Evolutionary conservation across 192 early-diverging fungal species (phyloP).

Genomic region (Backusella morwellensis): DNA sequence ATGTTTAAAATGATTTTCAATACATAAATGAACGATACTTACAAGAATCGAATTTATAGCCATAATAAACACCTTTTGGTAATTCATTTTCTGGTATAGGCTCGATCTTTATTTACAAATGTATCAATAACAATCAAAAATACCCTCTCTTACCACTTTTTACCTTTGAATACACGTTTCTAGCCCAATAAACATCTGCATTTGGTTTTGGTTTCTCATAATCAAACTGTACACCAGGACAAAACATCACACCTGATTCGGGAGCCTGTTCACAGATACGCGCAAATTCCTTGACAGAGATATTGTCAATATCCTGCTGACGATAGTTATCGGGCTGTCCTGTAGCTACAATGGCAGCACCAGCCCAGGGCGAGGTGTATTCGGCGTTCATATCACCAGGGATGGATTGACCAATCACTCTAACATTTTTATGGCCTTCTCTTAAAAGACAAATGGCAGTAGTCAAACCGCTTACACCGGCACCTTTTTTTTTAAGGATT

Average conservation of each 20-base stretch:
- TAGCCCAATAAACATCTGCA: slow-evolving; percentile 38
- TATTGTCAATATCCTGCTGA: slow-evolving; percentile 38
- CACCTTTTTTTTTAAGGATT: slow-evolving; percentile 39
- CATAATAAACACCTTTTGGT: background rate
- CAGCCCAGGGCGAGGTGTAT: slow-evolving; percentile 62
- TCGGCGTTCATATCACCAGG: slow-evolving; percentile 48
- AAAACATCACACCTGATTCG: slow-evolving; percentile 39
- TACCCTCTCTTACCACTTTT: background rate
- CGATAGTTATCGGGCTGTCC: slow-evolving; percentile 29
- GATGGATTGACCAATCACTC: slow-evolving; percentile 53
- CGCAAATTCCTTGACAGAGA: slow-evolving; percentile 31
- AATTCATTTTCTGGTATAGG: slow-evolving; percentile 23
- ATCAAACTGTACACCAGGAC: slow-evolving; percentile 37
- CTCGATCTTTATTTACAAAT: background rate
- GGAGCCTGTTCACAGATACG: slow-evolving; percentile 17
- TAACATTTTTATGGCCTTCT: slow-evolving; percentile 55
- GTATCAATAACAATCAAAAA: background rate
- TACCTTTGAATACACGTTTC: slow-evolving; percentile 45
- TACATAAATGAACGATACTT: background rate
- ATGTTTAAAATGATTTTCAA: background rate
- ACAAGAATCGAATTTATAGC: slow-evolving; percentile 33
- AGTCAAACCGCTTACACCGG: slow-evolving; percentile 80
- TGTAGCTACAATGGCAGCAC: slow-evolving; percentile 24
- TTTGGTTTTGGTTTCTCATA: slow-evolving; percentile 7
- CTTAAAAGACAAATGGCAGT: slow-evolving; percentile 62